These are phyloP conservation scores for Citrullus colocynthis DNA, from an alignment of 306 rosid species.

Conservation along the genomic window DNA sequence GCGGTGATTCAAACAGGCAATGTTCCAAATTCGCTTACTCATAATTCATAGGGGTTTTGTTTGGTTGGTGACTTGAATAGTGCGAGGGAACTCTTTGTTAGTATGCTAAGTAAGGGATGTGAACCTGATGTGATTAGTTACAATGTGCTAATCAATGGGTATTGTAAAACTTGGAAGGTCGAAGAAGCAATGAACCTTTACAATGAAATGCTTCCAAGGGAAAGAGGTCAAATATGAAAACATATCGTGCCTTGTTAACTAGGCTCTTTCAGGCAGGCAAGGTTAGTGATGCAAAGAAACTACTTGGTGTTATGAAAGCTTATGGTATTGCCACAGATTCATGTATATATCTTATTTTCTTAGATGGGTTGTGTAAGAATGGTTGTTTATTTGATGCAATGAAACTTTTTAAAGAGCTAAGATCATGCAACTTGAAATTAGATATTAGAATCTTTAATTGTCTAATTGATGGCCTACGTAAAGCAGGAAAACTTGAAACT, in stretches of 20 bases:
- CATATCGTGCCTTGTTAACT: slow-evolving; percentile 13
- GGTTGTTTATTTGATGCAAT: slow-evolving; percentile 19
- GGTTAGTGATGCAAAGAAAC: slow-evolving; percentile 21
- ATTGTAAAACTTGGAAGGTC: slow-evolving; percentile 18
- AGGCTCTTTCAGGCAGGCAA: slow-evolving; percentile 25
- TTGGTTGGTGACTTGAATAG: slow-evolving; percentile 19
- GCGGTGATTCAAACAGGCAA: slow-evolving; percentile 25
- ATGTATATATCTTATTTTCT: slow-evolving; percentile 9
- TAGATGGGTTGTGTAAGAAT: slow-evolving; percentile 37
- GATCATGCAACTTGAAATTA: no score
- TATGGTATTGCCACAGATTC: slow-evolving; percentile 1
- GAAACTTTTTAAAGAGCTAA: slow-evolving; percentile 15
- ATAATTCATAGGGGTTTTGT: slow-evolving; percentile 25
- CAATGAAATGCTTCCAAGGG: slow-evolving; percentile 19
- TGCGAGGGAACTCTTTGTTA: slow-evolving; percentile 20
- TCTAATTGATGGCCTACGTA: no score
- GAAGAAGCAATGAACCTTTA: slow-evolving; percentile 23
- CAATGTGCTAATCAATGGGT: slow-evolving; percentile 27
- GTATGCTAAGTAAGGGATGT: slow-evolving; percentile 18
- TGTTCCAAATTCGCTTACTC: slow-evolving; percentile 12
- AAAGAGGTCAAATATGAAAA: slow-evolving; percentile 15
- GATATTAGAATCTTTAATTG: no score
- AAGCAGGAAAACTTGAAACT: slow-evolving; percentile 13
- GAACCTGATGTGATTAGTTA: slow-evolving; percentile 16
- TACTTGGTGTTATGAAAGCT: slow-evolving; percentile 22